Evolutionary conservation across 441 rosid species (phyloP).

Genomic region (Eugenia klotzschiana): DNA sequence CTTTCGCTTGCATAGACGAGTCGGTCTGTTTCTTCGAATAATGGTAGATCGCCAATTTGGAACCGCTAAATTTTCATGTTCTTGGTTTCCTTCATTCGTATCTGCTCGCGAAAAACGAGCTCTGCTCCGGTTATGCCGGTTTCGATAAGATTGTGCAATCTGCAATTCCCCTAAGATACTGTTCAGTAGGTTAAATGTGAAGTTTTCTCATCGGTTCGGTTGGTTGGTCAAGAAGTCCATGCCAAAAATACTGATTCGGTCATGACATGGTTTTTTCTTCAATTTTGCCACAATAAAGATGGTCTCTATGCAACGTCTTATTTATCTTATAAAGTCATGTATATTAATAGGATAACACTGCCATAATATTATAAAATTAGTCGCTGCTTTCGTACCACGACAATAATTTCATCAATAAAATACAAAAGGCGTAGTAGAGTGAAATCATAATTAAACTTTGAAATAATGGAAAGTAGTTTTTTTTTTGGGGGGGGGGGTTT

Average conservation of each 20-base stretch:
- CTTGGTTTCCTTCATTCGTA: not conserved
- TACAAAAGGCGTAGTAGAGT: fast-evolving
- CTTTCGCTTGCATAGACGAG: not conserved
- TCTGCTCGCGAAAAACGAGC: not conserved
- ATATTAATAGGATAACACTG: fast-evolving
- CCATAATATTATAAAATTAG: not conserved
- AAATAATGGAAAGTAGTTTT: not conserved
- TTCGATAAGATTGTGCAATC: not conserved
- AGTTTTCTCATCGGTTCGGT: not conserved
- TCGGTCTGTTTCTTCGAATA: not conserved
- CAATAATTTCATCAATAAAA: not conserved
- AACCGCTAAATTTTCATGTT: not conserved
- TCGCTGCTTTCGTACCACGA: not conserved
- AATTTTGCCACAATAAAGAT: not conserved
- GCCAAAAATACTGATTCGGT: not conserved
- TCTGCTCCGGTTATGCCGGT: not conserved
- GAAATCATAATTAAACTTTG: not conserved
- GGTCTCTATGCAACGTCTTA: not conserved
- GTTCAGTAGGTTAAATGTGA: not conserved
- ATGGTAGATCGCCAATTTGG: not conserved
- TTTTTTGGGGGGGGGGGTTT: not conserved
- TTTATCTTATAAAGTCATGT: fast-evolving
- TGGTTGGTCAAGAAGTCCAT: not conserved
- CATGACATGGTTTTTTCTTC: not conserved
- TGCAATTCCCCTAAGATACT: not conserved